phyloP scores from a whole-genome alignment of 805 yeast genomes.

The Metschnikowia borealis region DNA sequence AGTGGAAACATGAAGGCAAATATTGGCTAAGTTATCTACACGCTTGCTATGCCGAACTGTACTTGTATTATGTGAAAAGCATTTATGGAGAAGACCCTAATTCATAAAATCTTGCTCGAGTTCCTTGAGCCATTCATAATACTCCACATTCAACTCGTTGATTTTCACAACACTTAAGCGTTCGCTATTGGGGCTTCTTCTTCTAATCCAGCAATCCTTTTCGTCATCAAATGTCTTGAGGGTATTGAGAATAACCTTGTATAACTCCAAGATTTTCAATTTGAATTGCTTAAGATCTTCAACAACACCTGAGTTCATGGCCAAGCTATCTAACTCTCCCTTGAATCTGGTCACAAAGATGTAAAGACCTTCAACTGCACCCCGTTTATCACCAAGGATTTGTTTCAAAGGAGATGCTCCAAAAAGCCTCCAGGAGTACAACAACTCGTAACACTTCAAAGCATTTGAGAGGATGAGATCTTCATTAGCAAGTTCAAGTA shows the following conservation, averaged over 20 bases:
- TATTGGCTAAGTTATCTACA: slow-evolving; percentile 26
- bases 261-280: slow-evolving; percentile 38
- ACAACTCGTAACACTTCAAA: slow-evolving; percentile 33
- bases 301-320: slow-evolving; percentile 10
- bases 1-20: slow-evolving; percentile 74
- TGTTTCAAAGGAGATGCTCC: slow-evolving; percentile 5
- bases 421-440: slow-evolving; percentile 39
- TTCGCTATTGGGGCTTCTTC: slow-evolving; percentile 14
- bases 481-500: slow-evolving; percentile 30
- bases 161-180: slow-evolving; percentile 22
- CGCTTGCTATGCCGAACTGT: background rate
- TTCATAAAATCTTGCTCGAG: slow-evolving; percentile 24
- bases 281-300: slow-evolving; percentile 31
- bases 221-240: slow-evolving; percentile 31
- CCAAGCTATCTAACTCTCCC: slow-evolving; percentile 19
- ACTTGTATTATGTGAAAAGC: background rate
- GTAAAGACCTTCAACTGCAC: slow-evolving; percentile 40
- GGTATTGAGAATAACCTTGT: slow-evolving; percentile 38
- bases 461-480: slow-evolving; percentile 28
- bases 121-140: slow-evolving; percentile 33
- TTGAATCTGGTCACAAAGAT: slow-evolving; percentile 34
- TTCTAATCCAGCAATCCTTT: slow-evolving; percentile 38
- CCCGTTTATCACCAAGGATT: slow-evolving; percentile 33
- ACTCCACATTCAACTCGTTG: slow-evolving; percentile 30
- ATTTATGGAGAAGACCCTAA: background rate